Conservation (phyloP, 306 rosid genomes). For the Vigna hirtella region DNA sequence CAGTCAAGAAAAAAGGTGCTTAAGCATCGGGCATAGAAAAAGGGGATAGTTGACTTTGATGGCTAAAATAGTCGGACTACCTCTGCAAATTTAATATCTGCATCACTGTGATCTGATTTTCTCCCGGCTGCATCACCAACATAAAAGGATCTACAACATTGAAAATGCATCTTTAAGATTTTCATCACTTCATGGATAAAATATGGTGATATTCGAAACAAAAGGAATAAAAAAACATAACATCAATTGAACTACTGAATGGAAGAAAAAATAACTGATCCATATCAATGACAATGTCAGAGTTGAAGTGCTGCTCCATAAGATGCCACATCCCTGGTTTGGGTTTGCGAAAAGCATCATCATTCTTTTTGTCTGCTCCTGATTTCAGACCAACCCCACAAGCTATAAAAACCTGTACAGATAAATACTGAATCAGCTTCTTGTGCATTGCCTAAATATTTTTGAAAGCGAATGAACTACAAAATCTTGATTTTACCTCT, state of each 20-base stretch:
- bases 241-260: slow-evolving; percentile 26
- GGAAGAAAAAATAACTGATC: slow-evolving; percentile 68
- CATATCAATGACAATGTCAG: slow-evolving; percentile 76
- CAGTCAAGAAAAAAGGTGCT: slow-evolving; percentile 4
- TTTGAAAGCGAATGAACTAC: background rate
- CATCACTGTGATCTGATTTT: slow-evolving; percentile 82
- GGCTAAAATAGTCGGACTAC: slow-evolving; percentile 50
- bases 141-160: slow-evolving; percentile 76
- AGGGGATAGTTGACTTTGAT: background rate
- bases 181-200: slow-evolving; percentile 19
- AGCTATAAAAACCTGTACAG: slow-evolving; percentile 82
- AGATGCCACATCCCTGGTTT: slow-evolving; percentile 91
- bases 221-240: slow-evolving; percentile 25
- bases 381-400: slow-evolving; percentile 67
- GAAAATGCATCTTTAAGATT: slow-evolving; percentile 33
- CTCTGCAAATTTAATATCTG: slow-evolving; percentile 89
- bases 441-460: background rate
- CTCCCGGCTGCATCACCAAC: slow-evolving; percentile 99
- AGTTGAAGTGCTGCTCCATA: slow-evolving; percentile 85
- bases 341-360: slow-evolving; percentile 87
- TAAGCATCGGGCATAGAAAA: background rate
- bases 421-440: slow-evolving; percentile 33
- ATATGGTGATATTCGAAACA: slow-evolving; percentile 12
- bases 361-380: slow-evolving; percentile 50
- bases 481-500: background rate